These are phyloP conservation scores for Kingdonia uniflora DNA, from an alignment of 164 flowering plant genomes.

Conservation along the genomic window DNA sequence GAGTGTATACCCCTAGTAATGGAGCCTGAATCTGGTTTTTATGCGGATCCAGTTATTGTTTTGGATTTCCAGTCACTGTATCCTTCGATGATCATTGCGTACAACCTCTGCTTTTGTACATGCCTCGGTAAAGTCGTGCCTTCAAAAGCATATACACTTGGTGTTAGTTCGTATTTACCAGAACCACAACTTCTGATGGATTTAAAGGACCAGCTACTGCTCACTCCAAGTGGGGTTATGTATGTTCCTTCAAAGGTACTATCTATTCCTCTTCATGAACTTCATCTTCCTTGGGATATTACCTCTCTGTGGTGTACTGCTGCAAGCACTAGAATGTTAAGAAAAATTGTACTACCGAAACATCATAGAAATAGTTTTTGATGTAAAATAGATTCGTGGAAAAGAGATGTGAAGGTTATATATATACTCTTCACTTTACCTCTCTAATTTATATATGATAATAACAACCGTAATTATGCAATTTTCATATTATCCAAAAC, in stretches of 20 bases:
- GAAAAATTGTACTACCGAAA: too few relatives aligned
- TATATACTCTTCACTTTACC: too few relatives aligned
- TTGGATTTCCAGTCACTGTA: constrained; percentile 96
- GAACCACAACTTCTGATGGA: constrained; percentile 35
- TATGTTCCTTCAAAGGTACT: constrained; percentile 70
- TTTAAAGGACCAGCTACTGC: constrained; percentile 42
- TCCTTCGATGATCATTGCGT: constrained; percentile 97
- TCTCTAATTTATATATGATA: too few relatives aligned
- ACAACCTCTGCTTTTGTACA: constrained; percentile 90
- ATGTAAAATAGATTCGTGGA: too few relatives aligned
- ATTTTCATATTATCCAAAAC: too few relatives aligned
- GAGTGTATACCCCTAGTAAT: constrained; percentile 95
- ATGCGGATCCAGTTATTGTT: constrained; percentile 90
- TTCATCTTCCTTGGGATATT: too few relatives aligned
- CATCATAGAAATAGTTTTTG: too few relatives aligned
- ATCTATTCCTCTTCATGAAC: neutral
- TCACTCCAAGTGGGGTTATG: constrained; percentile 92
- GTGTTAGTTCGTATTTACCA: constrained; percentile 68
- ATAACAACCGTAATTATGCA: too few relatives aligned
- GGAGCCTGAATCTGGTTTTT: constrained; percentile 98
- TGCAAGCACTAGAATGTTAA: too few relatives aligned
- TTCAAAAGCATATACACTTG: constrained; percentile 54
- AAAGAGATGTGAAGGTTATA: too few relatives aligned
- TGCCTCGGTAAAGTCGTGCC: constrained; percentile 84
- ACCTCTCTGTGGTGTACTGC: too few relatives aligned